Percentiles rank a stretch among this genome's conserved stretches.
phyloP scores from a whole-genome alignment of 2,329 filamentous ascomycete species.

The Sodiomyces alkalinus region DNA sequence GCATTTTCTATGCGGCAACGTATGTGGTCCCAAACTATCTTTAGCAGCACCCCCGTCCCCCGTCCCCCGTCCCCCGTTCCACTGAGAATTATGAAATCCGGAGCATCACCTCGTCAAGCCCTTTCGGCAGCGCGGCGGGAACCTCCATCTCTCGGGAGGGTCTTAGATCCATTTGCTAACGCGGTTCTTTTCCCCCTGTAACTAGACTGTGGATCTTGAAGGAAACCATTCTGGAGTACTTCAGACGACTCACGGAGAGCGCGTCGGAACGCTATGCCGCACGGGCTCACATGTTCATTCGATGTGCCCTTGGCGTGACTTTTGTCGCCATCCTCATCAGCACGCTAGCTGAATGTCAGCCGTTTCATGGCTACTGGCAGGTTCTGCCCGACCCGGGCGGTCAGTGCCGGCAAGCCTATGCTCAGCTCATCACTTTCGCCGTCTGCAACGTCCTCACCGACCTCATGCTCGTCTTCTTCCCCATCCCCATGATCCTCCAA shows the following conservation, averaged over 20 bases:
- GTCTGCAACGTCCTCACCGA: constrained; percentile 79
- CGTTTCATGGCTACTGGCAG: constrained; percentile 63
- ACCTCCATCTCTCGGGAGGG: not conserved
- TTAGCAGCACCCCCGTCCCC: no score
- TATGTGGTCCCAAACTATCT: constrained; percentile 39
- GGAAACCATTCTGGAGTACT: constrained; percentile 78
- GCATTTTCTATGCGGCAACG: constrained; percentile 83
- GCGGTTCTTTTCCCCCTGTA: constrained; percentile 7
- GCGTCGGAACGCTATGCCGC: constrained; percentile 72
- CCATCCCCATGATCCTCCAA: constrained; percentile 71
- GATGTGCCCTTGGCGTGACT: constrained; percentile 61
- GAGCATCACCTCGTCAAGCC: no score
- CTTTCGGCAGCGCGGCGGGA: not conserved
- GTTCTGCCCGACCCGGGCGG: constrained; percentile 75
- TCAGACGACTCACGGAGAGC: constrained; percentile 68
- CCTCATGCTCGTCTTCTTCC: constrained; percentile 72
- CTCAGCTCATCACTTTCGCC: constrained; percentile 82
- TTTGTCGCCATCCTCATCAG: constrained; percentile 70
- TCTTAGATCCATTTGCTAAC: constrained; percentile 11
- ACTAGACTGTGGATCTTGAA: constrained; percentile 93
- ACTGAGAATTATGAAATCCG: no score
- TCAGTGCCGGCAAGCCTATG: constrained; percentile 73
- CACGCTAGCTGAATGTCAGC: constrained; percentile 69
- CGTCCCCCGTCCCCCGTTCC: not conserved
- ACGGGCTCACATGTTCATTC: constrained; percentile 52